Conservation (phyloP, 164 flowering plant genomes). For the Stephania cephalantha region DNA sequence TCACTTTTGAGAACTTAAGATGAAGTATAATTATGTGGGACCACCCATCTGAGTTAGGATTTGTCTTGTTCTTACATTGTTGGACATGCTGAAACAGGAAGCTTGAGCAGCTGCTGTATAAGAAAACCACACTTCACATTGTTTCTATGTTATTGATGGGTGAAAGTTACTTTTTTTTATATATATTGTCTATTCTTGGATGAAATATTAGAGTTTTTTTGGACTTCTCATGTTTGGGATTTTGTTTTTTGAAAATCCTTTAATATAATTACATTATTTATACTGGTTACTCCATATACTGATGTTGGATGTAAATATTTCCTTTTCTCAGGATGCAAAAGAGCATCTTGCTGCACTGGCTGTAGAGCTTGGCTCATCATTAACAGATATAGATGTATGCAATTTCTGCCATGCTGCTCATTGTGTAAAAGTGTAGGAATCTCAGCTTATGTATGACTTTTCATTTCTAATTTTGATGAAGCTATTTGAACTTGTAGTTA, state of each 20-base stretch:
- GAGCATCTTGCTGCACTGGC: conserved; percentile 95
- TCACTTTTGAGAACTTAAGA: too few species aligned
- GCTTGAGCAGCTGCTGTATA: background rate
- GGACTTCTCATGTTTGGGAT: background rate
- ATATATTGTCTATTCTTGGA: background rate
- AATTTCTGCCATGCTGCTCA: conserved; percentile 1
- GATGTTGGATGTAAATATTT: conserved; percentile 9
- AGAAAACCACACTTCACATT: background rate
- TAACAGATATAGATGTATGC: conserved; percentile 82
- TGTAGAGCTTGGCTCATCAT: conserved; percentile 82
- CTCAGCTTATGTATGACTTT: background rate
- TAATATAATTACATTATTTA: background rate
- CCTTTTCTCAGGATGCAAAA: conserved; percentile 75
- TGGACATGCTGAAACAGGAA: background rate
- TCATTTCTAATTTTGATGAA: conserved; percentile 4
- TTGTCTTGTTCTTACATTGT: background rate
- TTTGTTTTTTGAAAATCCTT: background rate
- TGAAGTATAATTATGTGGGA: background rate
- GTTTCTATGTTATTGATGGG: background rate
- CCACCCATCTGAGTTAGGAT: background rate
- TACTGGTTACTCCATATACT: conserved; percentile 3
- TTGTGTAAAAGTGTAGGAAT: conserved; percentile 1
- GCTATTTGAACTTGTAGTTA: conserved; percentile 45
- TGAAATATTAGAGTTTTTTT: background rate
- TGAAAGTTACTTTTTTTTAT: background rate